These are phyloP conservation scores for Heritiera littoralis DNA, from an alignment of 345 rosid species.

Conservation along the genomic window DNA sequence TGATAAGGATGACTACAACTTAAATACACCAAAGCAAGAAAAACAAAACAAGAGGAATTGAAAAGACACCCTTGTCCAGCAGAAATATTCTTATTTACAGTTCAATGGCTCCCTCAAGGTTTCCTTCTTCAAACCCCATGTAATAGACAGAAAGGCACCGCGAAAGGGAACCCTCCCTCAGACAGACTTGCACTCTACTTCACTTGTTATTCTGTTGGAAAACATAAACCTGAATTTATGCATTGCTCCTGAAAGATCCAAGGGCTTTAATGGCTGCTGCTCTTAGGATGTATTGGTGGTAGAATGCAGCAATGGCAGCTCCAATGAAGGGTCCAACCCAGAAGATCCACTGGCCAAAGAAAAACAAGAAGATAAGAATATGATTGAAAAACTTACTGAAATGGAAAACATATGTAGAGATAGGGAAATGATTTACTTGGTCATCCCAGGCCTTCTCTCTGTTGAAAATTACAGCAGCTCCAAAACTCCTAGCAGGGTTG, in stretches of 20 bases:
- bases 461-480: constrained; percentile 90
- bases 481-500: constrained; percentile 96
- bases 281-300: constrained; percentile 74
- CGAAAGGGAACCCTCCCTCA: constrained; percentile 17
- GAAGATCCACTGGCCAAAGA: constrained; percentile 73
- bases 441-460: constrained; percentile 87
- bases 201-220: constrained; percentile 25
- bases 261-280: constrained; percentile 78
- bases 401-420: not conserved
- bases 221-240: constrained; percentile 36
- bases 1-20: constrained; percentile 23
- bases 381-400: not conserved
- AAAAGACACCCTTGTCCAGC: constrained; percentile 29
- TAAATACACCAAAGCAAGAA: constrained; percentile 19
- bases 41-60: constrained; percentile 7
- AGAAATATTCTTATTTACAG: constrained; percentile 36
- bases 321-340: constrained; percentile 97
- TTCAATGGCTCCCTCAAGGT: constrained; percentile 26
- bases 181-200: constrained; percentile 25
- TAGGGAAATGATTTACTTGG: constrained; percentile 44
- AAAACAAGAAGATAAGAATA: not conserved
- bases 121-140: constrained; percentile 7
- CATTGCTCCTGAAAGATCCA: constrained; percentile 84
- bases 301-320: constrained; percentile 76
- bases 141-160: constrained; percentile 10